Conservation (phyloP, 2,329 filamentous ascomycete species). For the Chaetothyriales sp. region DNA sequence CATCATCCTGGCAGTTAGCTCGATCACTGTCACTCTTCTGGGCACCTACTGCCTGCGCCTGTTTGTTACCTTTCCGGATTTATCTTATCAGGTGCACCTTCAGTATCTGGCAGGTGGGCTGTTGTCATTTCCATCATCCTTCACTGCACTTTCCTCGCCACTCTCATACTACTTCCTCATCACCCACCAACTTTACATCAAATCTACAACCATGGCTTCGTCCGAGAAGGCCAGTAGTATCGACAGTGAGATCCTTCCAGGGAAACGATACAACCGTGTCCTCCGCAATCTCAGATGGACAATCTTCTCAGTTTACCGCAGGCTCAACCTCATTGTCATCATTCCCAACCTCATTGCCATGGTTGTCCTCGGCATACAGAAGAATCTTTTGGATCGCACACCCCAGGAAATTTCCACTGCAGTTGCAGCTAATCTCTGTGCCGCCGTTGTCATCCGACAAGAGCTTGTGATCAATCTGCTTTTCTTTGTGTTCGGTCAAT, state of each 20-base stretch:
- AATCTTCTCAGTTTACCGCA: constrained; percentile 29
- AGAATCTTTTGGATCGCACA: constrained; percentile 22
- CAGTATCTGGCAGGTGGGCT: background rate
- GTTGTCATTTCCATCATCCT: background rate
- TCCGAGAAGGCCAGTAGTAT: background rate
- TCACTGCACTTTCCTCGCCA: background rate
- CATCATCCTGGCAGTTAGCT: background rate
- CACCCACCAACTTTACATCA: background rate
- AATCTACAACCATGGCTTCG: background rate
- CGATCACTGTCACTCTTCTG: background rate
- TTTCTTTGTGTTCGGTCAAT: constrained; percentile 32
- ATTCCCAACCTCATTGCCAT: constrained; percentile 27
- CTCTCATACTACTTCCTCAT: background rate
- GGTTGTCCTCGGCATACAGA: constrained; percentile 23
- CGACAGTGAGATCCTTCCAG: constrained; percentile 7
- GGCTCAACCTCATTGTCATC: constrained; percentile 31
- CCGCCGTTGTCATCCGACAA: constrained; percentile 37
- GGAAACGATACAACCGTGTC: constrained; percentile 17
- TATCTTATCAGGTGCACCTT: background rate
- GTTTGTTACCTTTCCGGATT: background rate
- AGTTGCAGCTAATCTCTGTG: constrained; percentile 33
- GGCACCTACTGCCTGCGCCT: background rate
- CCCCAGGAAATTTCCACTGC: constrained; percentile 27
- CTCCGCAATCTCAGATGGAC: constrained; percentile 25
- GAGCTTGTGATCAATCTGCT: constrained; percentile 41